Evolutionary conservation across 1,139 yeast genomes (phyloP).

Genomic region (Kodamaea ohmeri): DNA sequence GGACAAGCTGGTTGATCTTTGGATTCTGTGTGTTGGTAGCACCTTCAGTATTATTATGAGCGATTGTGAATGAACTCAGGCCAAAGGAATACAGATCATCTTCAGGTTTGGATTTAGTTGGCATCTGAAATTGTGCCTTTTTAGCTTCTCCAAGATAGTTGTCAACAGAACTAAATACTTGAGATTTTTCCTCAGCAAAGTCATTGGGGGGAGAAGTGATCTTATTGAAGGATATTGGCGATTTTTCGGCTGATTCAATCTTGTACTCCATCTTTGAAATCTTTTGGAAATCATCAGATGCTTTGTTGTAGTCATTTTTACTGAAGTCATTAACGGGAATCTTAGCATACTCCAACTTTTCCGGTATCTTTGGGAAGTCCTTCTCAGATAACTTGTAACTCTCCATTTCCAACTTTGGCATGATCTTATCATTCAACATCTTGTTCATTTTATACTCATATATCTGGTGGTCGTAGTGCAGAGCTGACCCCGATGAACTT

Average conservation of each 20-base stretch:
- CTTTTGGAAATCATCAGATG: neutral
- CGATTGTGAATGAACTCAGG: constrained; percentile 35
- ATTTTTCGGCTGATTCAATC: too few species aligned
- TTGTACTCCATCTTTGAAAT: too few species aligned
- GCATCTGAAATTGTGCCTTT: neutral
- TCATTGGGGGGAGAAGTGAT: neutral
- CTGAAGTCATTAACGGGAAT: neutral
- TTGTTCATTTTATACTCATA: neutral
- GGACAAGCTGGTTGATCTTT: neutral
- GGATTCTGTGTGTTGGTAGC: constrained; percentile 3
- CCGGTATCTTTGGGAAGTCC: neutral
- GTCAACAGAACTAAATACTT: neutral
- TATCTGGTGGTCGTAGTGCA: neutral
- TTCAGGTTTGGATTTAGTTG: constrained; percentile 9
- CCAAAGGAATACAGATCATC: constrained; percentile 39
- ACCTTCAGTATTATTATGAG: constrained; percentile 14
- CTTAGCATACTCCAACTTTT: neutral
- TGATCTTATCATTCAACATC: neutral
- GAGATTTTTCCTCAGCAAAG: neutral
- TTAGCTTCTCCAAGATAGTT: neutral
- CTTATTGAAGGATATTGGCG: neutral
- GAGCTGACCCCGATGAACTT: neutral
- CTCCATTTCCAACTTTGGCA: too few species aligned
- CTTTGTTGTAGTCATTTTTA: neutral
- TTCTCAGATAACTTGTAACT: too few species aligned